These are phyloP conservation scores for Meyerozyma guilliermondii DNA, from an alignment of 1,139 yeast genomes.

Conservation along the genomic window DNA sequence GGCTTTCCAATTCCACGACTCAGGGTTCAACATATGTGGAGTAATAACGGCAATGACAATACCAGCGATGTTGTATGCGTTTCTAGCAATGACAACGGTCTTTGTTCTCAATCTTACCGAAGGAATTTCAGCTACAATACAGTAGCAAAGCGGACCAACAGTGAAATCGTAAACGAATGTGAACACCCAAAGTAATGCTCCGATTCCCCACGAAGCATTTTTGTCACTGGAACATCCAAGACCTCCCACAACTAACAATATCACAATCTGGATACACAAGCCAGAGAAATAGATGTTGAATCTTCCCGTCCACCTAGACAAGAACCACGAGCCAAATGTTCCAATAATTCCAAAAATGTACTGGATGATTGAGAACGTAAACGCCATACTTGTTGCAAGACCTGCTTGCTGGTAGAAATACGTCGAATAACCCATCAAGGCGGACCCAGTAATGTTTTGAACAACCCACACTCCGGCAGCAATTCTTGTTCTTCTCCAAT, in stretches of 20 bases:
- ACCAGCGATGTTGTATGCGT: slow-evolving; percentile 40
- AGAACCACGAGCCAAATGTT: slow-evolving; percentile 48
- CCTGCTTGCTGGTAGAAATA: slow-evolving; percentile 53
- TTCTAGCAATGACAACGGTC: slow-evolving; percentile 53
- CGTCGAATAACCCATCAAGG: slow-evolving; percentile 52
- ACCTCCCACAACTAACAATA: slow-evolving; percentile 43
- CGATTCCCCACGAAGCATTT: slow-evolving; percentile 40
- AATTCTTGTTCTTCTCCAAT: slow-evolving; percentile 53
- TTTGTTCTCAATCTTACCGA: slow-evolving; percentile 51
- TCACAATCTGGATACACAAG: slow-evolving; percentile 25
- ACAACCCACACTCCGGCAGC: slow-evolving; percentile 42
- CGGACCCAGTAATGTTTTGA: slow-evolving; percentile 50
- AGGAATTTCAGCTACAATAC: slow-evolving; percentile 54
- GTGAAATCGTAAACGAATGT: slow-evolving; percentile 48
- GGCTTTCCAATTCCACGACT: slow-evolving; percentile 54
- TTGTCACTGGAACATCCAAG: slow-evolving; percentile 15
- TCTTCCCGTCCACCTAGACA: slow-evolving; percentile 44
- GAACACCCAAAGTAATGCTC: slow-evolving; percentile 43
- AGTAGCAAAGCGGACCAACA: slow-evolving; percentile 56
- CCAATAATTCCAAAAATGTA: slow-evolving; percentile 48
- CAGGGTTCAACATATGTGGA: slow-evolving; percentile 58
- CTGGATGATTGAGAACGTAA: slow-evolving; percentile 42
- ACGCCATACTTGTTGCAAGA: slow-evolving; percentile 33
- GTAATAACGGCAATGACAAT: slow-evolving; percentile 41
- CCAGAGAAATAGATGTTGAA: slow-evolving; percentile 44